phyloP scores from a whole-genome alignment of 2,329 filamentous ascomycete species.

The Phyllosticta citriasiana region DNA sequence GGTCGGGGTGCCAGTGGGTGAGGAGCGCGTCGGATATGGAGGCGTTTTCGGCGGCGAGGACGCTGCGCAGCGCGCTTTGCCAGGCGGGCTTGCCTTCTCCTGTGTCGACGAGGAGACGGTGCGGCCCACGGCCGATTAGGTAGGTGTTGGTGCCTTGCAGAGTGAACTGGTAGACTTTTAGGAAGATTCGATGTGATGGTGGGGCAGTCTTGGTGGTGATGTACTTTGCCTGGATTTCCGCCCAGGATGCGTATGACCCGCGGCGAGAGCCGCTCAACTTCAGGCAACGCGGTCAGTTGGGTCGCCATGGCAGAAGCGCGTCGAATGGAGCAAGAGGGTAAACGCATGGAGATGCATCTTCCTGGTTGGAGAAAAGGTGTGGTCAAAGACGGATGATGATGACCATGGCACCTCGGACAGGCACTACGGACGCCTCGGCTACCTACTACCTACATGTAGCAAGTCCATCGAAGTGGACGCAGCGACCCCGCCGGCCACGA shows the following conservation, averaged over 20 bases:
- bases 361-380: no score
- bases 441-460: neutral
- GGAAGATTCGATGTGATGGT: conserved; percentile 43
- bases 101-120: conserved; percentile 78
- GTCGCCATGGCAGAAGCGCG: conserved; percentile 1
- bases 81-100: conserved; percentile 72
- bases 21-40: conserved; percentile 61
- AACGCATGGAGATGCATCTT: neutral
- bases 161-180: conserved; percentile 38
- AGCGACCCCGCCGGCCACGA: neutral
- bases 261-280: conserved; percentile 68
- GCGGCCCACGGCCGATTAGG: conserved; percentile 64
- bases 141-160: conserved; percentile 91
- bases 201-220: conserved; percentile 56
- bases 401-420: neutral
- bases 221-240: conserved; percentile 77
- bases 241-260: conserved; percentile 75
- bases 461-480: neutral
- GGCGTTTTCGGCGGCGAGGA: conserved; percentile 58
- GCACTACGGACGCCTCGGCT: neutral
- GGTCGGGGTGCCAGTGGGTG: conserved; percentile 90
- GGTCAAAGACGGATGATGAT: neutral
- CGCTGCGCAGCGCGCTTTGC: conserved; percentile 54
- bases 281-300: conserved; percentile 39
- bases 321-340: neutral